Evolutionary conservation across 768 basidiomycete genomes (phyloP).

Genomic region (Lyophyllum atratum): DNA sequence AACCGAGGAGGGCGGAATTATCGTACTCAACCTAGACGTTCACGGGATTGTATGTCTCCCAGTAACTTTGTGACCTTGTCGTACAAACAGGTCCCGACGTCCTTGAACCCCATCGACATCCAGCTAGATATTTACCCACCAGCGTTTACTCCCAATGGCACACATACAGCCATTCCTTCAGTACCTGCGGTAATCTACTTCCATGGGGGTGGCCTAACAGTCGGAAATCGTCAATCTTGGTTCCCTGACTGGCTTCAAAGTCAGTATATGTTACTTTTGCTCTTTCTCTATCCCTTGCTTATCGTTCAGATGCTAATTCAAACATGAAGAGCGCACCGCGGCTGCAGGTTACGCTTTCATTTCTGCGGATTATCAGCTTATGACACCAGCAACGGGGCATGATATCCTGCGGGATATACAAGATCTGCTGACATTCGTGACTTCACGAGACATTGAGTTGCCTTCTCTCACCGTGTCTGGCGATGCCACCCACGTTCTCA

Average conservation of each 20-base stretch:
- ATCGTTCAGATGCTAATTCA: slow-evolving; percentile 12
- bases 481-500: neutral
- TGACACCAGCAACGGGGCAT: slow-evolving; percentile 56
- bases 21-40: neutral
- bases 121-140: slow-evolving; percentile 26
- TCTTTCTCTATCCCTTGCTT: slow-evolving; percentile 10
- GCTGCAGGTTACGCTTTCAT: slow-evolving; percentile 57
- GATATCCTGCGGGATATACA: slow-evolving; percentile 59
- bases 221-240: slow-evolving; percentile 61
- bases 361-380: slow-evolving; percentile 63
- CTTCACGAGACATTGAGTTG: slow-evolving; percentile 19
- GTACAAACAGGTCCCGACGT: slow-evolving; percentile 18
- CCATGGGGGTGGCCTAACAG: slow-evolving; percentile 60
- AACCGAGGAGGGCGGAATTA: no score
- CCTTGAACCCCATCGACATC: slow-evolving; percentile 5
- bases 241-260: slow-evolving; percentile 67
- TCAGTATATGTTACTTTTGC: slow-evolving; percentile 27
- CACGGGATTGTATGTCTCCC: neutral
- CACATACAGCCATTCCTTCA: neutral
- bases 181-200: slow-evolving; percentile 44
- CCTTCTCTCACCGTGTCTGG: neutral
- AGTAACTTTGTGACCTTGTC: slow-evolving; percentile 11
- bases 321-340: slow-evolving; percentile 45
- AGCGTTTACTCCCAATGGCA: neutral
- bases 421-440: slow-evolving; percentile 54